These are phyloP conservation scores for Pythium pyrilobum DNA, from an alignment of 352 stramenopile species.

Conservation along the genomic window DNA sequence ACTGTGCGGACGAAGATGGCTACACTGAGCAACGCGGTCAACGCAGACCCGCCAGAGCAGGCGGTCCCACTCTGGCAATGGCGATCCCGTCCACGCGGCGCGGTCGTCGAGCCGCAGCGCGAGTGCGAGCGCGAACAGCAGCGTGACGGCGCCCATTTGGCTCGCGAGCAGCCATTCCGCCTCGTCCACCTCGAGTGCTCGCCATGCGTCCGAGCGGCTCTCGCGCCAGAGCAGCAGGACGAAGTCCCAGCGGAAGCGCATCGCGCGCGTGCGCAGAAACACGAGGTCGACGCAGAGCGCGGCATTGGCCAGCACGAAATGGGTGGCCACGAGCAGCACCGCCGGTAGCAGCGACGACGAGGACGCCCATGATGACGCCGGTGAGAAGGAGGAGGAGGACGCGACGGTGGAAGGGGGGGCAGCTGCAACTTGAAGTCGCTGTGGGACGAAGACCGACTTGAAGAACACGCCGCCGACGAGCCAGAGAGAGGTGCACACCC, in stretches of 20 bases:
- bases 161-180: conserved; percentile 34
- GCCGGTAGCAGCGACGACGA: conserved; percentile 18
- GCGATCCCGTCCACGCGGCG: conserved; percentile 31
- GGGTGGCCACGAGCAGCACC: conserved; percentile 9
- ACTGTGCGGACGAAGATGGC: too few species aligned
- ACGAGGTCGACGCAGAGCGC: conserved; percentile 32
- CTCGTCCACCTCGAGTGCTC: conserved; percentile 39
- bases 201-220: conserved; percentile 19
- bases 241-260: conserved; percentile 50
- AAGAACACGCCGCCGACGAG: conserved; percentile 17
- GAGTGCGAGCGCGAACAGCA: conserved; percentile 29
- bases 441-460: not conserved
- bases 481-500: conserved; percentile 28
- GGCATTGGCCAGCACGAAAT: conserved; percentile 12
- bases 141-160: conserved; percentile 27
- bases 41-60: conserved; percentile 9
- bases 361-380: conserved; percentile 6
- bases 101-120: conserved; percentile 17
- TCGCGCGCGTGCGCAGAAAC: conserved; percentile 44
- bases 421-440: not conserved
- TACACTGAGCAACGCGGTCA: not conserved
- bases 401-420: not conserved
- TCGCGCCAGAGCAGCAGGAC: conserved; percentile 43
- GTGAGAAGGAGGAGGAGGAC: not conserved
- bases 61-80: conserved; percentile 49